Conservation (phyloP, 768 basidiomycete species). For the Collybiopsis confluens region DNA sequence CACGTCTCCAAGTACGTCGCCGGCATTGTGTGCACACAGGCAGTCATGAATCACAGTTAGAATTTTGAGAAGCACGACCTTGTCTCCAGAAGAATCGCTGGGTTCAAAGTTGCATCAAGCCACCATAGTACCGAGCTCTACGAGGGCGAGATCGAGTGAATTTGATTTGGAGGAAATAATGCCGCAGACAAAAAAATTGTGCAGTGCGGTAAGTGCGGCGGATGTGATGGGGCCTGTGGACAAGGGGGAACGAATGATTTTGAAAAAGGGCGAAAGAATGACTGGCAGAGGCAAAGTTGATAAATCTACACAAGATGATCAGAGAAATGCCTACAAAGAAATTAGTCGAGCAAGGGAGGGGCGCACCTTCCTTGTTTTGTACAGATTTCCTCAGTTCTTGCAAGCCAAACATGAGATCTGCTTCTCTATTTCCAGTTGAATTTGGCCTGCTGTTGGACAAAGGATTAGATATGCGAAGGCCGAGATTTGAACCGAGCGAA, state of each 20-base stretch:
- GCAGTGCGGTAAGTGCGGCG: slow-evolving; percentile 82
- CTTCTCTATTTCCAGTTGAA: slow-evolving; percentile 60
- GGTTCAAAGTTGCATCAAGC: slow-evolving; percentile 98
- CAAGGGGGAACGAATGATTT: slow-evolving; percentile 87
- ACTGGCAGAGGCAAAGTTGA: slow-evolving; percentile 50
- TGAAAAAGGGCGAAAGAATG: slow-evolving; percentile 84
- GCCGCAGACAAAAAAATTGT: slow-evolving; percentile 80
- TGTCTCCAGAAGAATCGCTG: slow-evolving; percentile 95
- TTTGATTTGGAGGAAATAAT: slow-evolving; percentile 58
- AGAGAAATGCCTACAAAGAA: neutral
- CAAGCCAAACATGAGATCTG: slow-evolving; percentile 87
- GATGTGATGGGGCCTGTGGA: slow-evolving; percentile 98
- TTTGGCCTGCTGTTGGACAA: slow-evolving; percentile 36
- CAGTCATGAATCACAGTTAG: slow-evolving; percentile 86
- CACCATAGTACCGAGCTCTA: slow-evolving; percentile 82
- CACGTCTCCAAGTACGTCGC: slow-evolving; percentile 77
- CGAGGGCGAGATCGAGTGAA: slow-evolving; percentile 61
- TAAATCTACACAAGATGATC: slow-evolving; percentile 45
- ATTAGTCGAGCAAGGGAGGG: slow-evolving; percentile 8
- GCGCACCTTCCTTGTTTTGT: slow-evolving; percentile 61
- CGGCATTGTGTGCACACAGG: slow-evolving; percentile 61
- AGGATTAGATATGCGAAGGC: slow-evolving; percentile 59
- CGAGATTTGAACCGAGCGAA: slow-evolving; percentile 68
- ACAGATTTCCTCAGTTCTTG: slow-evolving; percentile 77
- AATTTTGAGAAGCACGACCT: slow-evolving; percentile 90